These are phyloP conservation scores for Bromus sterilis DNA, from an alignment of 176 grass and related monocot genomes.

Conservation along the genomic window DNA sequence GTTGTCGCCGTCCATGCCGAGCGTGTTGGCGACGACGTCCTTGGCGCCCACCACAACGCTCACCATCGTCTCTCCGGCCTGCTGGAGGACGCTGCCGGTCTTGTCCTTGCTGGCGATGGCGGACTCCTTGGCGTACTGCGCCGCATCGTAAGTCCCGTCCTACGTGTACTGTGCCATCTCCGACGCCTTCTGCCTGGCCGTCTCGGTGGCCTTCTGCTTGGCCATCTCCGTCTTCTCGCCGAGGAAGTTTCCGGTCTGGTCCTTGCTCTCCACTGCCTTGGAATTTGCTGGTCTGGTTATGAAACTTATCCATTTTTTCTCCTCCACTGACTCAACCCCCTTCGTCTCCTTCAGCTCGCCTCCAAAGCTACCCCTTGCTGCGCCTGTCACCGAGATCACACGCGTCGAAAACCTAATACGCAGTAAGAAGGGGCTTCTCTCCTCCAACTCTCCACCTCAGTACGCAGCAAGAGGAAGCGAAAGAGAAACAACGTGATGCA, in stretches of 20 bases:
- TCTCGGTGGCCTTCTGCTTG: conserved; percentile 36
- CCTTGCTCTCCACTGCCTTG: conserved; percentile 15
- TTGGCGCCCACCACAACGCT: conserved; percentile 27
- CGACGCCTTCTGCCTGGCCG: conserved; percentile 17
- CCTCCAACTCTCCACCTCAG: too few species aligned
- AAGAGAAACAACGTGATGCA: too few species aligned
- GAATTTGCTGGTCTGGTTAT: too few species aligned
- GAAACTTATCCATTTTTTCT: too few species aligned
- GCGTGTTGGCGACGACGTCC: conserved; percentile 49
- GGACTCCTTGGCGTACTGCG: conserved; percentile 33
- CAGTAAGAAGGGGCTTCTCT: too few species aligned
- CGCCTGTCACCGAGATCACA: too few species aligned
- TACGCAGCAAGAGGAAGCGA: too few species aligned
- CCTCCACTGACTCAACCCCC: too few species aligned
- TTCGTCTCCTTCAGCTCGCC: too few species aligned
- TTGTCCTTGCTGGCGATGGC: conserved; percentile 42
- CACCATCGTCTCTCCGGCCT: conserved; percentile 17
- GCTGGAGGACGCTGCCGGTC: conserved; percentile 40
- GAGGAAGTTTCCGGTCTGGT: conserved; percentile 23
- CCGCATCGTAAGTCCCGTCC: conserved; percentile 19
- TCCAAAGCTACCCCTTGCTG: too few species aligned
- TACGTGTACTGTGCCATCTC: conserved; percentile 13
- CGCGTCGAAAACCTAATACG: too few species aligned
- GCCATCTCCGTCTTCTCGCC: conserved; percentile 16
- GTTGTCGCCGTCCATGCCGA: conserved; percentile 39